Percentiles rank a stretch among this genome's conserved stretches.
Conservation (phyloP, 2,329 filamentous ascomycete species). For the Fusarium tupiense region DNA sequence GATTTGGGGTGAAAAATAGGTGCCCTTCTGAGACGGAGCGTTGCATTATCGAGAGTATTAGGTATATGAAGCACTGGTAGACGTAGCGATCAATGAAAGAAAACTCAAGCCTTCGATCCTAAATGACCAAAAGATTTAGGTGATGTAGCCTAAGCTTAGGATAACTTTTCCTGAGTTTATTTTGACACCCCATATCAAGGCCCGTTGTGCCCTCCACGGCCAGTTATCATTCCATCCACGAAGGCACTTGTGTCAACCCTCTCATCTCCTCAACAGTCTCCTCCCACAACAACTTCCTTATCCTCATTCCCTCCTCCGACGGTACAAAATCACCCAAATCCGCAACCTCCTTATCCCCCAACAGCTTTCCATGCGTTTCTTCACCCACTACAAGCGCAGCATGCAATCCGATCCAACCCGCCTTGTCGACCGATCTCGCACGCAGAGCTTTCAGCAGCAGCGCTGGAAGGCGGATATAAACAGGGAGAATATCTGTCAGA, state of each 20-base stretch:
- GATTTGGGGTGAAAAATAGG: neutral
- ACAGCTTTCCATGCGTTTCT: conserved; percentile 25
- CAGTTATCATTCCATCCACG: neutral
- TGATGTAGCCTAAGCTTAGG: too few relatives aligned
- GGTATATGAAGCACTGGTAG: neutral
- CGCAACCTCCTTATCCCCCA: conserved; percentile 15
- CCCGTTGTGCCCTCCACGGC: too few relatives aligned
- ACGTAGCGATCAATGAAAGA: neutral
- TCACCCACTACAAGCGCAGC: conserved; percentile 20
- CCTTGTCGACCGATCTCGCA: conserved; percentile 18
- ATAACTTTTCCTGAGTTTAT: too few relatives aligned
- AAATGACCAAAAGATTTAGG: too few relatives aligned
- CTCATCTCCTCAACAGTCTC: conserved; percentile 3
- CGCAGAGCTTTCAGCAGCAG: neutral
- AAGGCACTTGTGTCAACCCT: neutral
- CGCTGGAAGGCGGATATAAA: conserved; percentile 17
- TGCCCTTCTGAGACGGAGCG: neutral
- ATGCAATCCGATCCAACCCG: conserved; percentile 28
- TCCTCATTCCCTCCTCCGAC: neutral
- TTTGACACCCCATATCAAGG: too few relatives aligned
- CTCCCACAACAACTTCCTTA: neutral
- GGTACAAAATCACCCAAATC: neutral
- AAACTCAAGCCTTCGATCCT: too few relatives aligned
- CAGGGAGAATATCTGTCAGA: conserved; percentile 17
- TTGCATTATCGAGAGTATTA: neutral